Evolutionary conservation across 2,329 filamentous ascomycete species (phyloP), one percentile per base, ranked within the genome.

Genomic region (Penicillium sp.): DNA sequence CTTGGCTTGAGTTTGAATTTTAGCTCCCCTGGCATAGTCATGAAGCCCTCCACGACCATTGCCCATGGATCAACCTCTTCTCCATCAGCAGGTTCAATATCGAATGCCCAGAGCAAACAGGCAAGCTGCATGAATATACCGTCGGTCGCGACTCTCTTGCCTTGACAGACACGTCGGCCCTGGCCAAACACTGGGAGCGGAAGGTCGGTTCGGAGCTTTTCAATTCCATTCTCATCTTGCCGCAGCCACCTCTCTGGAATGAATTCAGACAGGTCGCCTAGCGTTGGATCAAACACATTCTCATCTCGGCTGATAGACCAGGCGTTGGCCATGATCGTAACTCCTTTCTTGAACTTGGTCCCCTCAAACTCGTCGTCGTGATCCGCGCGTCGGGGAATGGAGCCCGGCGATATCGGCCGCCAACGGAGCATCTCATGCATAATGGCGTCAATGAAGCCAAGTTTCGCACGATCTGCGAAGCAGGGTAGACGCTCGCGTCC

Each of bases 351-450:
- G 29, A 83, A 79, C 39, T 72, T 71, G 58, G 77, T 80, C 8
- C 77, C 79, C n/a, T 74, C 64, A 58, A 78, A 82, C 16, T 68
- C 65, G 55, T 83, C 80, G 44, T 80, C 78, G 16, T 75, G 71
- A 1, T 79, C 78, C 0, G 75, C 73, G 1, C 79, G 76, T 44
- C 82, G 79, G 0, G 80, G 81, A 7, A 79, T 78, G 0, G 77
- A 79, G 0, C 79, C 68, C 0, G 80, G 79, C 0, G 77, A 73
- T 1, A 77, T 70, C 2, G 77, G 76, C 5, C 77, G 69, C 76
- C 70, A 78, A 55, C 70, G 72, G 57, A 71, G 68, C 29, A 71
- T 62, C 56, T 72, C 75, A 46, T 74, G 72, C 41, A 67, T 64
- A n/a, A 75, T 58, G 1, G 73, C 72, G 8, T 71, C 67, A 10